Percentiles rank a stretch among this genome's conserved stretches.
phyloP scores from a whole-genome alignment of 108 stramenopile species.

The Stephanodiscus triporus region DNA sequence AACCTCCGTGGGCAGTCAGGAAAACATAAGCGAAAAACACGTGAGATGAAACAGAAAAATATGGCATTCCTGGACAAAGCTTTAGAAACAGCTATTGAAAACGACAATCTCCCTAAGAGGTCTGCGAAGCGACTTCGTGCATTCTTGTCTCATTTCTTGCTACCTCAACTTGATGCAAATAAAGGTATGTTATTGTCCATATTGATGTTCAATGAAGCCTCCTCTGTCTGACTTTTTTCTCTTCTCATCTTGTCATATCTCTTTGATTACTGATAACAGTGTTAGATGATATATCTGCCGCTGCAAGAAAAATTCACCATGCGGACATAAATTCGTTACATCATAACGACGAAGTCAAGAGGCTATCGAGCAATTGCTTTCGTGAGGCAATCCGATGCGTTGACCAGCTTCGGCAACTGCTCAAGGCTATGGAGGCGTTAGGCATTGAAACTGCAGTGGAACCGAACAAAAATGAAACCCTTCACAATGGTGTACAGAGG shows the following conservation, averaged over 20 bases:
- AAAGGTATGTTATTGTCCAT: conserved; percentile 24
- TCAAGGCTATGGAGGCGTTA: conserved; percentile 54
- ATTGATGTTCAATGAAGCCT: not conserved
- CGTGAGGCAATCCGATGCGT: conserved; percentile 58
- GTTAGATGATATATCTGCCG: conserved; percentile 48
- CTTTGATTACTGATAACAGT: conserved; percentile 4
- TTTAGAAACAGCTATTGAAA: conserved; percentile 39
- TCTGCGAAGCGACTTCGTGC: conserved; percentile 51
- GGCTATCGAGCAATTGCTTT: conserved; percentile 45
- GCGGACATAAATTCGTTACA: conserved; percentile 23
- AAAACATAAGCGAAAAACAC: conserved; percentile 37
- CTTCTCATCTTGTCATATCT: not conserved
- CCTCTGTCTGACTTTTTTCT: too few relatives aligned
- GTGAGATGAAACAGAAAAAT: conserved; percentile 39
- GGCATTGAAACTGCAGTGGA: conserved; percentile 42
- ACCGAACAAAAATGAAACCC: conserved; percentile 4
- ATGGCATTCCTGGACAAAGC: conserved; percentile 36
- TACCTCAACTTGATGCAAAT: conserved; percentile 62
- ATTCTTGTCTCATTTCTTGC: conserved; percentile 52
- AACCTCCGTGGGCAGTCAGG: conserved; percentile 28
- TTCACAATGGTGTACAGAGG: conserved; percentile 1
- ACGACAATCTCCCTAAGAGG: conserved; percentile 52
- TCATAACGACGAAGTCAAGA: conserved; percentile 16
- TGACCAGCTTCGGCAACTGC: conserved; percentile 49
- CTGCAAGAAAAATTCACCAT: conserved; percentile 24